Percentiles rank a stretch among this genome's conserved stretches.
Evolutionary conservation across 2,329 filamentous ascomycete species (phyloP).

Genomic region (Fusarium transvaalense): DNA sequence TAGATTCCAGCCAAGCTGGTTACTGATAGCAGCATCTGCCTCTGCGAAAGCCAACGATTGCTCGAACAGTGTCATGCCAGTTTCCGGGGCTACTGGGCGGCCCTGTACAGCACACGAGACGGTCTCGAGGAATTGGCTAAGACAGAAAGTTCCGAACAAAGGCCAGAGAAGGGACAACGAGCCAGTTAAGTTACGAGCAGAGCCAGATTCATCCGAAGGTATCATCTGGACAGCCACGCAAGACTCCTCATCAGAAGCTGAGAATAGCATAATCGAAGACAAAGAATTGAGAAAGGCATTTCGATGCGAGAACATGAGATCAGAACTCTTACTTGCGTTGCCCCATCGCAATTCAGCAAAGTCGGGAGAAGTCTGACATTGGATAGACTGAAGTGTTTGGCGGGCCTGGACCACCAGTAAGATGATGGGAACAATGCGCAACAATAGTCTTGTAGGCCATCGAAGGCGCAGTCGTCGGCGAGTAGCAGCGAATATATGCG

Average conservation of each 20-base stretch:
- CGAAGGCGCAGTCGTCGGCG: constrained; percentile 81
- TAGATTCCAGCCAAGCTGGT: constrained; percentile 78
- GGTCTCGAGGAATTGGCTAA: constrained; percentile 91
- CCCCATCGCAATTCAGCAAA: constrained; percentile 79
- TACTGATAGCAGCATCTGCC: constrained; percentile 87
- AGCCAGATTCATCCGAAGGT: constrained; percentile 64
- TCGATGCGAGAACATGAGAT: constrained; percentile 77
- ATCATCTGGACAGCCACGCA: constrained; percentile 82
- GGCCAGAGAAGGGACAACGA: constrained; percentile 84
- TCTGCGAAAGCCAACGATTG: constrained; percentile 96
- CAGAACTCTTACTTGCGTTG: constrained; percentile 71
- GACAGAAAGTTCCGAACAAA: constrained; percentile 75
- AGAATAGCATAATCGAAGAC: constrained; percentile 78
- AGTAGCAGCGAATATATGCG: constrained; percentile 92
- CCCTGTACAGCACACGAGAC: constrained; percentile 90
- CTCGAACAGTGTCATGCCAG: constrained; percentile 96
- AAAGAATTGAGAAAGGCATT: constrained; percentile 78
- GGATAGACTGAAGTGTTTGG: constrained; percentile 82
- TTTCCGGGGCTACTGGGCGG: constrained; percentile 82
- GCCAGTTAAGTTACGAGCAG: constrained; percentile 71
- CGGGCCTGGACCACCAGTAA: constrained; percentile 77
- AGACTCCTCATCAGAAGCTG: constrained; percentile 78
- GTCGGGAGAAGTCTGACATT: constrained; percentile 87
- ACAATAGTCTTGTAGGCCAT: constrained; percentile 76
- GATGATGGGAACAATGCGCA: constrained; percentile 79